These are phyloP conservation scores for Sporothrix schenckii DNA, from an alignment of 2,329 filamentous ascomycete species.

Conservation along the genomic window DNA sequence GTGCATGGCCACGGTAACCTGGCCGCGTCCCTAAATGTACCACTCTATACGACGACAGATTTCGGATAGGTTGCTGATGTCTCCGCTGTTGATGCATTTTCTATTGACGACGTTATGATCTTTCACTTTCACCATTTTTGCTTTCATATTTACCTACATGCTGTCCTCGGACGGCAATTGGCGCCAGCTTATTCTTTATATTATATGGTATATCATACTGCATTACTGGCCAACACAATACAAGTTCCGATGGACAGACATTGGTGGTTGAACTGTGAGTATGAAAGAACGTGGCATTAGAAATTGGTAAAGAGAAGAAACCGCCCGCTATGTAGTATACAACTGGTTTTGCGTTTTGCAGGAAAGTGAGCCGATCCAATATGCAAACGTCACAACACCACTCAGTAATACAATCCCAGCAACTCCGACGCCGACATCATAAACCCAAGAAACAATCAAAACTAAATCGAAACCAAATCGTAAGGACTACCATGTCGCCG, in stretches of 20 bases:
- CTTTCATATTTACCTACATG: neutral
- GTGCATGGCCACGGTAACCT: neutral
- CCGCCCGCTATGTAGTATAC: neutral
- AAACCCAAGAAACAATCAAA: neutral
- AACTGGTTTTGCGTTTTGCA: neutral
- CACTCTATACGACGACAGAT: slow-evolving; percentile 24
- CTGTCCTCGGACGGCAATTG: neutral
- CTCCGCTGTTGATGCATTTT: neutral
- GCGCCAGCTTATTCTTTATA: neutral
- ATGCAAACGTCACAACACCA: neutral
- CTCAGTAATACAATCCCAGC: neutral
- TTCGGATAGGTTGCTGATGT: neutral
- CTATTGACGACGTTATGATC: neutral
- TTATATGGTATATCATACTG: neutral
- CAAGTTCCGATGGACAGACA: neutral
- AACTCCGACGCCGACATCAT: neutral
- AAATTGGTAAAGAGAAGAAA: neutral
- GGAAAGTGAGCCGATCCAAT: neutral
- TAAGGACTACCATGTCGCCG: slow-evolving; percentile 52
- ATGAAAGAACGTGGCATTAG: neutral
- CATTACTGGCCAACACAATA: neutral
- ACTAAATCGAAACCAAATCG: neutral
- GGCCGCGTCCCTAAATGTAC: slow-evolving; percentile 10
- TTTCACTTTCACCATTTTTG: neutral
- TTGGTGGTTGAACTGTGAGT: neutral